Evolutionary conservation across 2,329 filamentous ascomycete species (phyloP), one percentile per base, ranked within the genome.

Genomic region (Dactylellina sp.): DNA sequence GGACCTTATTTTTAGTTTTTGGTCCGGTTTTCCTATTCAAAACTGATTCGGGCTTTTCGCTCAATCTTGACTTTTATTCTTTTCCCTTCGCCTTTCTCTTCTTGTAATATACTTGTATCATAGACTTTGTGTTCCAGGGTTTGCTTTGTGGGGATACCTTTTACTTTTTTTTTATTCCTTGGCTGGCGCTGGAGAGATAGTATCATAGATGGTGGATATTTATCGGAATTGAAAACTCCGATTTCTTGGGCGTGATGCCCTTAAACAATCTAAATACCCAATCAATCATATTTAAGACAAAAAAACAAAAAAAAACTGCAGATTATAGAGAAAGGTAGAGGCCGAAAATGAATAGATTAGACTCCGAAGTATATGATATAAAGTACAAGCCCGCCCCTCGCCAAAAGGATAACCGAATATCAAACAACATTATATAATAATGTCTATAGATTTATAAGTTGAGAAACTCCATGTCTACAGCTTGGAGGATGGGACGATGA

Each of bases 401-500:
- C 28, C 28, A 63, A 46, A 50, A 24, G 42, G 25, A n/a, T 42
- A 49, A 22, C 25, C 9, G 37, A 50, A 25, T 35, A 35, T 32
- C 28, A 32, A 9, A 32, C 9, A n/a, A n/a, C n/a, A n/a, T n/a
- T n/a, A n/a, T n/a, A n/a, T n/a, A n/a, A n/a, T n/a, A n/a, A n/a
- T n/a, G n/a, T n/a, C n/a, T n/a, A n/a, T n/a, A n/a, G n/a, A 35
- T 24, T 56, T 16, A 37, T 37, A 37, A 6, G 7, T 2, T n/a
- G n/a, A n/a, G n/a, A n/a, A n/a, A n/a, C n/a, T n/a, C n/a, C n/a
- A n/a, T n/a, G 7, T 44, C 77, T 75, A 89, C 79, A 89, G 80
- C 83, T 90, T 91, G 76, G 87, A 84, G 71, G 84, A 81, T 3
- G 85, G 82, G 57, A 83, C 83, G 75, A 88, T 82, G 55, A 91